Percentiles rank a stretch among this genome's conserved stretches.
Conservation (phyloP, 192 early-diverging fungal genomes). For the Coemansia sp. region DNA sequence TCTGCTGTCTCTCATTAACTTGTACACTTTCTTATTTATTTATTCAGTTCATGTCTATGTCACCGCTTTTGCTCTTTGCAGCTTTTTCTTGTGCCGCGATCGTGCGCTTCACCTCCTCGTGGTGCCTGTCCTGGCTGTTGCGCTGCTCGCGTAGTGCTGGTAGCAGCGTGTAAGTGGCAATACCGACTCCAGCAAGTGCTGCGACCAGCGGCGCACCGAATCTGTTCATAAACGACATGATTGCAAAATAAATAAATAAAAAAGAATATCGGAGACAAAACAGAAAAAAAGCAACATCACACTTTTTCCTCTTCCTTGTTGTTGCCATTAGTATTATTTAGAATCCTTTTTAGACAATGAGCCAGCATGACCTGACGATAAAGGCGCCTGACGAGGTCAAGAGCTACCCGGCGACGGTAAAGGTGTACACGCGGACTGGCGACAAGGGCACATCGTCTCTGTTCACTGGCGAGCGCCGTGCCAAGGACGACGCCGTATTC, state of each 20-base stretch:
- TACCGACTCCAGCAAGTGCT: conserved; percentile 9
- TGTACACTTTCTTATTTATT: neutral
- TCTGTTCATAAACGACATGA: conserved; percentile 10
- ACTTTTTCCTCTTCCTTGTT: neutral
- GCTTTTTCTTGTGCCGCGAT: neutral
- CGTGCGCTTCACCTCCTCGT: conserved; percentile 5
- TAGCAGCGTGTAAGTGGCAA: conserved; percentile 31
- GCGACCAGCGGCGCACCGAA: conserved; percentile 31
- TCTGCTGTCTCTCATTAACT: neutral
- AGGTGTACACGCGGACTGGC: conserved; percentile 91
- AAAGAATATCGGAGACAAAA: neutral
- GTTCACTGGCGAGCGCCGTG: conserved; percentile 86
- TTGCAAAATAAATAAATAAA: neutral
- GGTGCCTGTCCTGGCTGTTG: neutral
- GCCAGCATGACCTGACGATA: conserved; percentile 17
- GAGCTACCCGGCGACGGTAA: conserved; percentile 52
- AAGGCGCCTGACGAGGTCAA: conserved; percentile 49
- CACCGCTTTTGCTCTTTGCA: neutral
- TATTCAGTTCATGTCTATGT: neutral
- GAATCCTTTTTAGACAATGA: neutral
- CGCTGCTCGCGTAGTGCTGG: conserved; percentile 20
- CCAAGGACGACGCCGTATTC: conserved; percentile 85
- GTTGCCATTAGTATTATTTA: no score
- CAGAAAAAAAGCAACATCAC: neutral
- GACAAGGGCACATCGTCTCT: conserved; percentile 89